A percentile compares a stretch with the other conserved stretches of the same genome.
These are phyloP conservation scores for Crithidia bombi DNA, from an alignment of 208 protist species.

Conservation along the genomic window DNA sequence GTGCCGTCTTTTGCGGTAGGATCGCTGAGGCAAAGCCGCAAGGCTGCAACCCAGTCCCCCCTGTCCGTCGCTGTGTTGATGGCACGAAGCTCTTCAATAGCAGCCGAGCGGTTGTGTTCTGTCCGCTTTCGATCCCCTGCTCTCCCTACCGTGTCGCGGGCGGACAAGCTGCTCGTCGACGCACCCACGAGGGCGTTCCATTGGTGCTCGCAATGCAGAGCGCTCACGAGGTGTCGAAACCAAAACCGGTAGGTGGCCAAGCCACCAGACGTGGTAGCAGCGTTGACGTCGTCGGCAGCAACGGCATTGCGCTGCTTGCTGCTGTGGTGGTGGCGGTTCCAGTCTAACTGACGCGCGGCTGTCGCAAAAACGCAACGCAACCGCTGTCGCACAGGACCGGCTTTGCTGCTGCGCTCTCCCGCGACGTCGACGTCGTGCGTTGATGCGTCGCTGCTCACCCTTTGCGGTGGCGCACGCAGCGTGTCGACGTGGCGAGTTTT, in stretches of 20 bases:
- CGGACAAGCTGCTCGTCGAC: not conserved
- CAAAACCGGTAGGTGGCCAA: not conserved
- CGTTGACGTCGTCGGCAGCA: not conserved
- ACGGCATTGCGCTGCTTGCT: not conserved
- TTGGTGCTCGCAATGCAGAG: not conserved
- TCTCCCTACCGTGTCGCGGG: not conserved
- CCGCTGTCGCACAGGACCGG: not conserved
- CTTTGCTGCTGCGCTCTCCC: not conserved
- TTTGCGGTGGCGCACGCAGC: not conserved
- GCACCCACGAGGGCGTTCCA: not conserved
- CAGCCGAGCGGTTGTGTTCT: not conserved
- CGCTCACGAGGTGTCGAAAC: not conserved
- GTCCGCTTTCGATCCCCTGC: not conserved
- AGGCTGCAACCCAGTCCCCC: constrained; percentile 58
- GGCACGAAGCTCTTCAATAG: constrained; percentile 4
- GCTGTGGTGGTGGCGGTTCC: not conserved
- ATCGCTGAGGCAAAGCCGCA: constrained; percentile 31
- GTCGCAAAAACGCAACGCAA: not conserved
- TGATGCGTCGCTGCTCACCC: not conserved
- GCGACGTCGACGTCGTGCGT: not conserved
- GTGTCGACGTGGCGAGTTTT: not conserved
- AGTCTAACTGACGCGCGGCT: not conserved
- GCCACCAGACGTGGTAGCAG: not conserved
- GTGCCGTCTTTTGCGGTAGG: not conserved
- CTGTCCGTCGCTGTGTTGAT: constrained; percentile 50